Base-by-base conservation (phyloP, 2,329 filamentous ascomycete genomes). In the Clarireedia hainanense region DNA sequence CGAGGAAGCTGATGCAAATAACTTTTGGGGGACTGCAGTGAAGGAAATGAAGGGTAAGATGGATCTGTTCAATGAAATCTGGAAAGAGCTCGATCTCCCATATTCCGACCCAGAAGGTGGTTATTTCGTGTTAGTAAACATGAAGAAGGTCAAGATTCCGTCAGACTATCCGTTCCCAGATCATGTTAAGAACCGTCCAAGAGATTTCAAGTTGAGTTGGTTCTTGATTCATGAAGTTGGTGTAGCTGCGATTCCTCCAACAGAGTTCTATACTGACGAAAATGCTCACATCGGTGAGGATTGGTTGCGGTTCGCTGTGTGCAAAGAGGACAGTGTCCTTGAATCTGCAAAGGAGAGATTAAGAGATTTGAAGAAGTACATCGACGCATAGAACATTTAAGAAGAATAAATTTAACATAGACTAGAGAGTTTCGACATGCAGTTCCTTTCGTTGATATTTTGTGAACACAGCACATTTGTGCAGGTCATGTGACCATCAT, bases 221-320 rank as follows among this genome's bases (percentile, higher is more conserved):
- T 97, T 97, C 75, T 74, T 96, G 65, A 99, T 99, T 72, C 91
- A 91, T 70, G 92, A 99, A 75, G 77, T 99, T 20, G 94, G 94
- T 9, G 90, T 99, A 27, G 94, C 94, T 2, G 91, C 92, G 7
- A 96, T 99, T 60, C 94, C 94, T 17, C 94, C 94, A 0, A 96
- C 91, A 0, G 94, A 99, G 72, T 99, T 99, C 72, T 97, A 96
- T 71, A 96, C 92, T 0, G 85, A 89, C 17, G 75, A 72, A 45
- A 96, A 96, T 67, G 83, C 88, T 27, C 83, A 88, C 65, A 83
- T 96, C 64, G 94, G 89, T 0, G 89, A 96, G 76, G 87, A 97
- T 66, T 99, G 95, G 74, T 79, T 99, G 67, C 80, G 94, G 24
- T 97, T 97, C 69, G 94, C 94, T 0, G 91, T 99, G 1, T 99